Evolutionary conservation across 306 rosid species (phyloP).

Genomic region (Castanopsis chinensis): DNA sequence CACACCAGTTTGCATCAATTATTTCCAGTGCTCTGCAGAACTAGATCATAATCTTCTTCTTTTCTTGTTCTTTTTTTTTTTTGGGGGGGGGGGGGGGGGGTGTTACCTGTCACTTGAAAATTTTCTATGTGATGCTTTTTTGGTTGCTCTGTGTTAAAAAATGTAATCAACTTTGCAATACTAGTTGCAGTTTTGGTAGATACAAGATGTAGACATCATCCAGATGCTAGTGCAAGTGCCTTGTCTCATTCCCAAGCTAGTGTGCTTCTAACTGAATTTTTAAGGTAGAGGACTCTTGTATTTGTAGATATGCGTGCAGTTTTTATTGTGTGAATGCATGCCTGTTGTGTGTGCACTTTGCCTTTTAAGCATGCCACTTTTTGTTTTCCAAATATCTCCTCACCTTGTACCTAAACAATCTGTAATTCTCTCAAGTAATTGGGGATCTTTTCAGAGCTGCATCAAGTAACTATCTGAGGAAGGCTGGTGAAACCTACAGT

Average conservation of each 20-base stretch:
- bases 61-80: no score
- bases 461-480: slow-evolving; percentile 72
- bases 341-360: not conserved
- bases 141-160: not conserved
- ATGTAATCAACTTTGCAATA: not conserved
- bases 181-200: not conserved
- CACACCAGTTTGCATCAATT: not conserved
- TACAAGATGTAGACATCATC: not conserved
- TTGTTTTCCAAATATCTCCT: not conserved
- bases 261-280: not conserved
- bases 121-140: not conserved
- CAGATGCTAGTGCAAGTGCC: not conserved
- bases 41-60: no score
- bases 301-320: not conserved
- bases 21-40: not conserved
- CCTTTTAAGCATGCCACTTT: not conserved
- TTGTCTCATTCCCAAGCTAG: not conserved
- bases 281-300: not conserved
- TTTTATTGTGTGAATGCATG: not conserved
- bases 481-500: slow-evolving; percentile 80
- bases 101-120: not conserved
- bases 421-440: slow-evolving; percentile 8
- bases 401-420: not conserved
- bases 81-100: no score
- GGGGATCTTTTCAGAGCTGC: slow-evolving; percentile 43